Evolutionary conservation across 352 stramenopile genomes (phyloP).

Genomic region (Pythium vanterpoolii): DNA sequence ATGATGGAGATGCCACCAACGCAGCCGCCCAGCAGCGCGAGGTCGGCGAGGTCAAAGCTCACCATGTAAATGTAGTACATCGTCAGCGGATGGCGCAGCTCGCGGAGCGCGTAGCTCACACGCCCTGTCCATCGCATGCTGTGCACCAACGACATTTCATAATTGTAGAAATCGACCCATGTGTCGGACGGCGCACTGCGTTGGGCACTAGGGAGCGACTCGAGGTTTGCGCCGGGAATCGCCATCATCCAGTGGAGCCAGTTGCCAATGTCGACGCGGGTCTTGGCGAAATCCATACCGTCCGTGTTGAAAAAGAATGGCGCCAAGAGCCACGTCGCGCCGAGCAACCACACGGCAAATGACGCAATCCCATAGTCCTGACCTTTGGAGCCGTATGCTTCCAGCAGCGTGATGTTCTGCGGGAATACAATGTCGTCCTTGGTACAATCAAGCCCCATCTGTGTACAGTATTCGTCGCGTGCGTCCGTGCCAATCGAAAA

Average conservation of each 20-base stretch:
- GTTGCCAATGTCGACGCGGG: constrained; percentile 74
- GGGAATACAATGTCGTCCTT: constrained; percentile 47
- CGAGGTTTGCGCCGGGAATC: constrained; percentile 39
- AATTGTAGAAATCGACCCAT: constrained; percentile 78
- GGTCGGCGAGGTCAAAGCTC: constrained; percentile 65
- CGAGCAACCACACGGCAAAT: constrained; percentile 86
- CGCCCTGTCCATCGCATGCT: constrained; percentile 61
- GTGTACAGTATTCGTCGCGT: constrained; percentile 52
- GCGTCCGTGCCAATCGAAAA: constrained; percentile 68
- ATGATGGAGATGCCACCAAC: constrained; percentile 56
- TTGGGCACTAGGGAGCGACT: constrained; percentile 44
- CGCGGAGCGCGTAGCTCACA: constrained; percentile 67
- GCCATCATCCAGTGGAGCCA: constrained; percentile 84
- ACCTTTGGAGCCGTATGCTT: constrained; percentile 80
- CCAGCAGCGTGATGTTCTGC: constrained; percentile 65
- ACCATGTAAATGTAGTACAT: constrained; percentile 85
- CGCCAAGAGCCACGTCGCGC: constrained; percentile 71
- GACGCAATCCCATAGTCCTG: constrained; percentile 86
- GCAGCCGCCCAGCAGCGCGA: constrained; percentile 54
- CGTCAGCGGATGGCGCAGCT: constrained; percentile 70
- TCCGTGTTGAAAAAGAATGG: constrained; percentile 89
- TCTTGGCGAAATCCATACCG: constrained; percentile 85
- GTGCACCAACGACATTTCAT: constrained; percentile 67
- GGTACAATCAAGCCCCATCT: constrained; percentile 50
- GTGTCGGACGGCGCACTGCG: constrained; percentile 39